Base-by-base conservation (phyloP, 495 filamentous ascomycete species). In the Podospora pseudocomata region DNA sequence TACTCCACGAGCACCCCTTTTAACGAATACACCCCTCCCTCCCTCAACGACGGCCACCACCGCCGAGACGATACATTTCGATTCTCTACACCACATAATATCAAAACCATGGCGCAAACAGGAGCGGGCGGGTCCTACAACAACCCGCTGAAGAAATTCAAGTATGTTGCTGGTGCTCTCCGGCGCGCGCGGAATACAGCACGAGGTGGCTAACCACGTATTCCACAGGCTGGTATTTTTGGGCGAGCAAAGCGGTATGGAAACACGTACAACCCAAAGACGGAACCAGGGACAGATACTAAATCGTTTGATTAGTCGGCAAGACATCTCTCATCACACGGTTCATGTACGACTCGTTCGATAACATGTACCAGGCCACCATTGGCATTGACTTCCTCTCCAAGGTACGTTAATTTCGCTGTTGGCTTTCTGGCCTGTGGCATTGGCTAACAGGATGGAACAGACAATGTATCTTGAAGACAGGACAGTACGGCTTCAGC, bases 311-410 rank as follows among this genome's bases (percentile, higher is more conserved):
- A 59, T 69, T 79, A 97, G 95, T 99, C 67, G 95, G 95, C 71
- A 99, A 99, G 84, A 99, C 95, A 53, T 98, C 96, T 58, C 82
- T 99, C 75, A 99, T 99, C 78, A 99, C 95, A 65, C 90, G 95
- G 67, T 99, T 99, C 84, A 99, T 99, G 95, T 99, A 99, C 85
- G 95, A 99, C 81, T 97, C 95, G 44, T 99, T 99, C 86, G 96
- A 99, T 85, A 97, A 96, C 83, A 98, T 94, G 87, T 99, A 99
- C 81, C 95, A 99, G 81, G 95, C 95, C 58, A 99, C 95, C 65
- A 99, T 99, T 75, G 95, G 95, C 78, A 99, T 99, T 81, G 95
- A 99, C 83, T 99, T 99, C 77, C 88, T 99, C 70, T 97, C 94
- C 71, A 99, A 99, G 89, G 92, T 91, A 86, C 76, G 80, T 32